phyloP scores from a whole-genome alignment of 2,329 filamentous ascomycete genomes.

The Fusarium aywerte region DNA sequence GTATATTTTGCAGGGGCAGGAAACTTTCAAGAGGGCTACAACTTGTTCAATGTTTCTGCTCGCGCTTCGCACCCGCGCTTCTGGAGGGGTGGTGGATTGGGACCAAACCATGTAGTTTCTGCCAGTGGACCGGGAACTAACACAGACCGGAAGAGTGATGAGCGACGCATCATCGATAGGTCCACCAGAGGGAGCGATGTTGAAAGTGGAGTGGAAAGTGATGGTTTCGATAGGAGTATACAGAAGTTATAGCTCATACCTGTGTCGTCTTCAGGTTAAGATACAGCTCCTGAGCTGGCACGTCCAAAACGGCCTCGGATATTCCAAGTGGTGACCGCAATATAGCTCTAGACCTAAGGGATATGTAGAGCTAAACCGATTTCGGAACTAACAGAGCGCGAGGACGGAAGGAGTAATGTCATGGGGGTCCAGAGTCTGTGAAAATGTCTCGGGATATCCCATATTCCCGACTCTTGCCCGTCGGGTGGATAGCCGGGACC shows the following conservation, averaged over 20 bases:
- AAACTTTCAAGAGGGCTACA: neutral
- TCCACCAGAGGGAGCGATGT: neutral
- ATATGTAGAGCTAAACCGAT: neutral
- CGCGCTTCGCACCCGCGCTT: neutral
- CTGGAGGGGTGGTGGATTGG: neutral
- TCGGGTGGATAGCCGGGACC: neutral
- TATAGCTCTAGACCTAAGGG: too few species aligned
- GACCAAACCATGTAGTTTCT: neutral
- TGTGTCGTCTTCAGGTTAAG: too few species aligned
- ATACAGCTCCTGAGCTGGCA: neutral
- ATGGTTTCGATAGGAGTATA: neutral
- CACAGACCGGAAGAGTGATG: neutral
- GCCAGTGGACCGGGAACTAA: neutral
- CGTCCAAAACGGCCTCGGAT: neutral
- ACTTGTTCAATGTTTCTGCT: neutral
- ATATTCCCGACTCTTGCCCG: neutral
- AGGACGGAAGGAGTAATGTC: conserved; percentile 9
- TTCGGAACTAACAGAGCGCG: neutral
- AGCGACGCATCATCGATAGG: neutral
- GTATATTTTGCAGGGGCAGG: neutral
- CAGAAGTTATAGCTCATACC: neutral
- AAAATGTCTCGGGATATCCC: neutral
- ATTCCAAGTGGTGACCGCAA: too few species aligned
- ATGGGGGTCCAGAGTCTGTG: neutral
- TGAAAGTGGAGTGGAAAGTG: neutral